Base-by-base conservation (phyloP, 1,139 yeast species). In the Blastobotrys apis region DNA sequence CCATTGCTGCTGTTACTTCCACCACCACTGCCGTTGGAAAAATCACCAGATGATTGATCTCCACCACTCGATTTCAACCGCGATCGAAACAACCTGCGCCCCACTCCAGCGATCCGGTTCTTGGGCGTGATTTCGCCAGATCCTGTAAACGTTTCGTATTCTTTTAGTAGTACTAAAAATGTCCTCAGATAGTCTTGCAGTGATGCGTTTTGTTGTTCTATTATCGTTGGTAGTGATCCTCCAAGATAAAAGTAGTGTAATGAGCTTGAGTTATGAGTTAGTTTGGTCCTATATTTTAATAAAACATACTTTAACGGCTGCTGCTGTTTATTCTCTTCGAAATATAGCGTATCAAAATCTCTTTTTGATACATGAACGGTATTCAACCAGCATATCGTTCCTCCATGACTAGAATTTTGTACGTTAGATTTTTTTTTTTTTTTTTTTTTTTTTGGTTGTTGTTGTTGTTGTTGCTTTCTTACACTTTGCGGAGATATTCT, bases 401-500 rank as follows among this genome's bases (percentile, higher is more conserved):
- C 58, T 5, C 57, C 50, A 33, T 45, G 49, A 4, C 52, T 47
- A 33, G 19, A 39, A 35, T 29, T 15, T 12, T 13, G 25, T 10
- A 17, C 3, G 42, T 41, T 38, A 36, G 37, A 12, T 9, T 39
- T 12, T 32, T 39, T 8, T 33, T 4, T 21, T 38, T 19, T 25
- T 5, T 6, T 5, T 29, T n/a, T 21, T n/a, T n/a, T n/a, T n/a
- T n/a, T n/a, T n/a, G n/a, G n/a, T n/a, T n/a, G 13, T 5, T 9
- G 17, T 27, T 17, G 13, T 26, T 23, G 20, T 5, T 17, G 8
- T 6, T n/a, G 15, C 21, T 26, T 30, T 35, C 13, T 29, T 53
- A 57, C 61, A 58, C 53, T 42, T 51, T 49, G 20, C 54, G 50
- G 12, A 58, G 50, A 40, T 57, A 57, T 26, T 58, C 60, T n/a